phyloP scores from a whole-genome alignment of 2,329 filamentous ascomycete genomes.

The Claviceps purpurea region DNA sequence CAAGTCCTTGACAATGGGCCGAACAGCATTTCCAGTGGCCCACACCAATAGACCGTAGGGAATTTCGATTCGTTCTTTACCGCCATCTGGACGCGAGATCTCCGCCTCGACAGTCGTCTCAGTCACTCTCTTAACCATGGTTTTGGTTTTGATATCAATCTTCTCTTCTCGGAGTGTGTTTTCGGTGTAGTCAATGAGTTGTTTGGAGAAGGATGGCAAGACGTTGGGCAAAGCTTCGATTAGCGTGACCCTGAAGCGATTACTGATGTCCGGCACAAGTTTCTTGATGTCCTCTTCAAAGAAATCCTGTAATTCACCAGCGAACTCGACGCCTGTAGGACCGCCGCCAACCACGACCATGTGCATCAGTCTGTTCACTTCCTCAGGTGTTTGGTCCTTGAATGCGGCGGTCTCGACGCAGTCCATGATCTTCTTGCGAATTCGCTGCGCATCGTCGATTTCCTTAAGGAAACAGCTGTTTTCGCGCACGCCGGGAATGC shows the following conservation, averaged over 20 bases:
- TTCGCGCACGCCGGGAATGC: conserved; percentile 89
- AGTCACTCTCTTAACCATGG: conserved; percentile 95
- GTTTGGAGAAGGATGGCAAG: conserved; percentile 96
- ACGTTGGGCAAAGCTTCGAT: conserved; percentile 96
- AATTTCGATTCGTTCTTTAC: conserved; percentile 67
- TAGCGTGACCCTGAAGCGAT: conserved; percentile 93
- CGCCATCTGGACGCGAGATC: conserved; percentile 65
- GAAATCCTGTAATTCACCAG: conserved; percentile 96
- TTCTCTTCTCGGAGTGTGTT: conserved; percentile 98
- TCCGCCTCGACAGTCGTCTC: conserved; percentile 89
- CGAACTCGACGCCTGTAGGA: conserved; percentile 95
- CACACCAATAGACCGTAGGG: conserved; percentile 95
- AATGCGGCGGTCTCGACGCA: conserved; percentile 97
- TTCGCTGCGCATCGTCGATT: conserved; percentile 87
- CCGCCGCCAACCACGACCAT: conserved; percentile 95
- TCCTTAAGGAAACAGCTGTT: conserved; percentile 98
- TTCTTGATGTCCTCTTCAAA: conserved; percentile 98
- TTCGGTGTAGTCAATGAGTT: conserved; percentile 98
- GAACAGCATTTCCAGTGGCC: conserved; percentile 93
- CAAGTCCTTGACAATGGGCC: conserved; percentile 78
- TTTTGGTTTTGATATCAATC: conserved; percentile 95
- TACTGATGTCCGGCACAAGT: conserved; percentile 88
- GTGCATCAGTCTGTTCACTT: conserved; percentile 87
- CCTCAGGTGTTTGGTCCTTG: conserved; percentile 83
- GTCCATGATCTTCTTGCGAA: conserved; percentile 99